Evolutionary conservation across 2,329 filamentous ascomycete genomes (phyloP).

Genomic region (Aspergillus uvarum): DNA sequence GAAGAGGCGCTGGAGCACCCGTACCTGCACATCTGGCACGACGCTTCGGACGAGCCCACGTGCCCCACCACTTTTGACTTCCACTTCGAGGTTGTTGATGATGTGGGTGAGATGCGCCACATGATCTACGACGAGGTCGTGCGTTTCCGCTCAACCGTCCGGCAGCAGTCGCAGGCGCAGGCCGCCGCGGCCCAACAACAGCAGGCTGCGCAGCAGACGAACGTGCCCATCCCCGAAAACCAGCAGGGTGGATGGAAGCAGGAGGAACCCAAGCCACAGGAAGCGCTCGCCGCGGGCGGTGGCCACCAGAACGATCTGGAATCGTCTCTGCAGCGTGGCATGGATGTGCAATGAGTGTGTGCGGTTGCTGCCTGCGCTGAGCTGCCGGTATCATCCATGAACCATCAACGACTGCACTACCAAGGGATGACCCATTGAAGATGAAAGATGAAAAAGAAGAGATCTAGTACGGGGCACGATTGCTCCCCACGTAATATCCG

Average conservation of each 20-base stretch:
- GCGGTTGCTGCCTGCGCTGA: not conserved
- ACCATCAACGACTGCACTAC: not conserved
- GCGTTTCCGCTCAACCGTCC: constrained; percentile 70
- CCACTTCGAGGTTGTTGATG: constrained; percentile 95
- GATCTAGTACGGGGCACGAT: not conserved
- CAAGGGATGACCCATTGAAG: not conserved
- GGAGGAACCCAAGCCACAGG: constrained; percentile 64
- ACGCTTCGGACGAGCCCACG: constrained; percentile 89
- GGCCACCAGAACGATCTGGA: constrained; percentile 49
- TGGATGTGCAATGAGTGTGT: constrained; percentile 49
- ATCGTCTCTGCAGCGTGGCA: constrained; percentile 55
- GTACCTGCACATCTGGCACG: constrained; percentile 98
- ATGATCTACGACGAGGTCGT: constrained; percentile 97
- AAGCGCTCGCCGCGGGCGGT: constrained; percentile 45
- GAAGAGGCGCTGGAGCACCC: constrained; percentile 94
- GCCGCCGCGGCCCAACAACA: constrained; percentile 37
- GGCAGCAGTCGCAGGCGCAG: constrained; percentile 50
- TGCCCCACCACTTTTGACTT: constrained; percentile 97
- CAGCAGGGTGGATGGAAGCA: constrained; percentile 56
- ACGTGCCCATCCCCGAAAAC: constrained; percentile 63
- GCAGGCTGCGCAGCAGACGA: constrained; percentile 43
- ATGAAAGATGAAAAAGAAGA: not conserved
- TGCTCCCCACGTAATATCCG: not conserved
- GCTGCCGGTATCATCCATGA: not conserved
- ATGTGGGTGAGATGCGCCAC: constrained; percentile 89